Evolutionary conservation across 208 protist genomes (phyloP), one percentile per base, ranked within the genome.

Genomic region (Wallacemonas collosoma): DNA sequence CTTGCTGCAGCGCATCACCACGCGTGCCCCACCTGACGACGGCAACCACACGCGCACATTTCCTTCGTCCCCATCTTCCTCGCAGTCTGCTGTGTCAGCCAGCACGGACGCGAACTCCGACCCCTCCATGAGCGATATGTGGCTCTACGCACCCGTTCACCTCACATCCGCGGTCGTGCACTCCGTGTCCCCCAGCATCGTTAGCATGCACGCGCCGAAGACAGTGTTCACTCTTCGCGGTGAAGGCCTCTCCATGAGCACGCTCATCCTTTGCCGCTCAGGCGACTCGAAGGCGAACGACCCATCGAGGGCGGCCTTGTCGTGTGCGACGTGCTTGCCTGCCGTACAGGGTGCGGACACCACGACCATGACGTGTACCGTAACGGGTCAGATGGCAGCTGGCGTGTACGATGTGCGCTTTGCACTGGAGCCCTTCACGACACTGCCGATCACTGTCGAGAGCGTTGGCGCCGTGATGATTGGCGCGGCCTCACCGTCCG

Each of bases 61-160:
- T 26, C 26, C 26, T 26, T 26, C 26, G 26, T 26, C 26, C 26
- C 26, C 26, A 26, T 50, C 45, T 50, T 50, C 45, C 45, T 50
- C 12, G 45, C 12, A 6, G 8, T 50, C 45, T 26, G 26, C 26
- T 26, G 26, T 26, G 45, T 50, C 45, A 50, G 45, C 45, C 8
- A 57, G 15, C 53, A 57, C 15, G 14, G 53, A 57, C 53, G 53
- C 53, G 17, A 8, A 8, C 45, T 50, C 45, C 8, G 45, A 26
- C 26, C 26, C 55, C 55, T 36, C 36, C 14, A 26, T 15, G 14
- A 41, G 39, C 40, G 39, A 9, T 15, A 69, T 69, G 8, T 70
- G 73, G 71, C 65, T 86, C 6, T 80, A 74, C 39, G 70, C 81
- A 2, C 65, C 70, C 48, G 75, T 76, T 51, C 62, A 54, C 44